Base-by-base conservation (phyloP, 495 filamentous ascomycete genomes). In the Penicillium herquei region DNA sequence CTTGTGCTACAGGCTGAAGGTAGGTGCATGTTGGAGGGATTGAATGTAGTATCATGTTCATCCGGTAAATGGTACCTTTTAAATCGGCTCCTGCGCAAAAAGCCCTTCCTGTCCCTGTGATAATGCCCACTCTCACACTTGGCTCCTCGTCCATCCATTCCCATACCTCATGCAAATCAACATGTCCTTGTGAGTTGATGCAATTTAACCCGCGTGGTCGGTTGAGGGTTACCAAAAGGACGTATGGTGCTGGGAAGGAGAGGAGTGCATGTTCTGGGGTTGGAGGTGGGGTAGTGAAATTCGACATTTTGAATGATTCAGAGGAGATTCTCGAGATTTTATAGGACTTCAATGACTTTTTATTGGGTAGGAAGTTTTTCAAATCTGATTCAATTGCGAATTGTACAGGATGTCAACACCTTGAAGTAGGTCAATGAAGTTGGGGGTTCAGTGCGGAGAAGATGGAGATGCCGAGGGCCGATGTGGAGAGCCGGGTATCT, bases 21-120 rank as follows among this genome's bases (percentile, higher is more conserved):
- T 26, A 26, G 21, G 21, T 26, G 21, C 21, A 26, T 1, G 21
- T 26, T 26, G 21, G 21, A 26, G 4, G 21, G 2, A 26, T n/a
- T n/a, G n/a, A 4, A 26, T 26, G 21, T 4, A 4, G 21, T 26
- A 26, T 26, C 4, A 26, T 26, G 21, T 26, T 26, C 21, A 26
- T 2, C 21, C 4, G 21, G 21, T 26, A 26, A 26, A 4, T 26
- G 21, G 10, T 49, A 77, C 77, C 79, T 61, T 81, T 83, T 37
- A 85, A 54, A 68, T 85, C 83, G 4, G 81, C 80, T 1, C 83
- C 83, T 0, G 83, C 83, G 58, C 81, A 85, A 52, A 85, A 85
- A 2, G 82, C 79, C 49, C 77, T 70, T 16, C 83, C 83, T 14
- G 66, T 70, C 0, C 82, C 83, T 0, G 83, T 85, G 11, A 85